A percentile compares a stretch with the other conserved stretches of the same genome.
These are phyloP conservation scores for Talaromyces stipitatus DNA, from an alignment of 495 filamentous ascomycete genomes.

Conservation along the genomic window DNA sequence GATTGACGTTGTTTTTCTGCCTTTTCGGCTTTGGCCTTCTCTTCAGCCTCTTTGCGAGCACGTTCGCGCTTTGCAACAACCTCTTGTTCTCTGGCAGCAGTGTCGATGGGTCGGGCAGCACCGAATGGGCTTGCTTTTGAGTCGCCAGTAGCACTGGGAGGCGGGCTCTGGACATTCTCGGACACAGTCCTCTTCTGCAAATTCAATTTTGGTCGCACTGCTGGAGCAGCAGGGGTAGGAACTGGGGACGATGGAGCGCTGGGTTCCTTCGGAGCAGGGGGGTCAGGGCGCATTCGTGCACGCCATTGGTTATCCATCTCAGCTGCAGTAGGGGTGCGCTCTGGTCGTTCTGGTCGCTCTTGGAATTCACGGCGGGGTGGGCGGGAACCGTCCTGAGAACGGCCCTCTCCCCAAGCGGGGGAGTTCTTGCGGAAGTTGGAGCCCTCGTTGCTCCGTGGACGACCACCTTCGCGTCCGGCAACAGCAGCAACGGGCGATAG, in stretches of 20 bases:
- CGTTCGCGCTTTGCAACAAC: constrained; percentile 81
- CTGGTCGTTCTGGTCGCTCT: constrained; percentile 50
- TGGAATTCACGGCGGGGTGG: constrained; percentile 76
- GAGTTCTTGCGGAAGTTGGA: constrained; percentile 55
- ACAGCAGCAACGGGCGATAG: constrained; percentile 63
- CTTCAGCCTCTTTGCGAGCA: constrained; percentile 82
- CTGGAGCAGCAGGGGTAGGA: constrained; percentile 42
- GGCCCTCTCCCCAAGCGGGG: constrained; percentile 81
- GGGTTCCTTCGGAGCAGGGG: constrained; percentile 53
- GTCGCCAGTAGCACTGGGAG: constrained; percentile 42
- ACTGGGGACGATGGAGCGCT: constrained; percentile 59
- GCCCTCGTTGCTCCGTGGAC: constrained; percentile 59
- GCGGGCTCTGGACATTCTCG: constrained; percentile 46
- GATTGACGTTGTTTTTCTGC: constrained; percentile 34
- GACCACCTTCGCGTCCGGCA: constrained; percentile 57
- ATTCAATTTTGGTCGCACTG: constrained; percentile 68
- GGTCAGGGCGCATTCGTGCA: constrained; percentile 71
- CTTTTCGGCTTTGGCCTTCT: constrained; percentile 74
- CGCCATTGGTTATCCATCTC: constrained; percentile 86
- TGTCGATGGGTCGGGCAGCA: constrained; percentile 83
- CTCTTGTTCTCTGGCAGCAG: constrained; percentile 75
- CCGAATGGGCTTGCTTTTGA: constrained; percentile 89
- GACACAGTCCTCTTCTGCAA: constrained; percentile 82
- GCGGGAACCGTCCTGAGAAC: constrained; percentile 71
- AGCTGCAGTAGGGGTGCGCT: constrained; percentile 68